These are phyloP conservation scores for Agaricus subrufescens DNA, from an alignment of 768 basidiomycete species.

Conservation along the genomic window DNA sequence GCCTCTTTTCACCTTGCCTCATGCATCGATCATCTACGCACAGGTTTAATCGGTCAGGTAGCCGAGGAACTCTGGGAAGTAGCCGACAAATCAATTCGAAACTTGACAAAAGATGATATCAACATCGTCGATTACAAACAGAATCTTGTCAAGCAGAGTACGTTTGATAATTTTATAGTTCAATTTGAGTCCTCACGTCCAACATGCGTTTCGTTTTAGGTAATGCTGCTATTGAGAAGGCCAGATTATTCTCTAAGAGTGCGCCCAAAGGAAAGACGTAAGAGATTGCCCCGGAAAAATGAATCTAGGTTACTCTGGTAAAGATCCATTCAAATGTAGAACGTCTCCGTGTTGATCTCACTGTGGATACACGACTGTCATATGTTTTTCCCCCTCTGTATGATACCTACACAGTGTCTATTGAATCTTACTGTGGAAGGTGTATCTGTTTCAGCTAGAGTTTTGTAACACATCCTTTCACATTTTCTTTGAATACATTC, in stretches of 20 bases:
- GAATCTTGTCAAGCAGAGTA: slow-evolving; percentile 75
- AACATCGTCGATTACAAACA: slow-evolving; percentile 93
- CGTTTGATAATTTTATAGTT: slow-evolving; percentile 21
- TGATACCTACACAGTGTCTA: too few relatives aligned
- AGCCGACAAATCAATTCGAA: slow-evolving; percentile 87
- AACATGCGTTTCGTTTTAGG: slow-evolving; percentile 34
- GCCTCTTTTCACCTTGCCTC: background rate
- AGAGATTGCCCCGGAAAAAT: background rate
- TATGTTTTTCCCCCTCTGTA: too few relatives aligned
- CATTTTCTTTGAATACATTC: too few relatives aligned
- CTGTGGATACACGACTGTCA: too few relatives aligned
- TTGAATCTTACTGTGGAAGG: too few relatives aligned
- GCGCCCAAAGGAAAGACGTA: slow-evolving; percentile 67
- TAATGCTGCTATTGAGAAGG: slow-evolving; percentile 86
- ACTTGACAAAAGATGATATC: slow-evolving; percentile 88
- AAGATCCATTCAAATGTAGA: too few relatives aligned
- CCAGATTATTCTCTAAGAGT: slow-evolving; percentile 87
- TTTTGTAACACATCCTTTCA: too few relatives aligned
- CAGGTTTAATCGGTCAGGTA: slow-evolving; percentile 53
- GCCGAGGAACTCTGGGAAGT: slow-evolving; percentile 99
- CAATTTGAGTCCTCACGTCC: slow-evolving; percentile 2
- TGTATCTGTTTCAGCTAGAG: too few relatives aligned
- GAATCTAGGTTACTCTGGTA: too few relatives aligned
- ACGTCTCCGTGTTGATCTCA: too few relatives aligned
- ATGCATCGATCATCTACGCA: background rate